A percentile compares a stretch with the other conserved stretches of the same genome.
phyloP scores from a whole-genome alignment of 176 grass and related monocot species.

The Zoysia pacifica region DNA sequence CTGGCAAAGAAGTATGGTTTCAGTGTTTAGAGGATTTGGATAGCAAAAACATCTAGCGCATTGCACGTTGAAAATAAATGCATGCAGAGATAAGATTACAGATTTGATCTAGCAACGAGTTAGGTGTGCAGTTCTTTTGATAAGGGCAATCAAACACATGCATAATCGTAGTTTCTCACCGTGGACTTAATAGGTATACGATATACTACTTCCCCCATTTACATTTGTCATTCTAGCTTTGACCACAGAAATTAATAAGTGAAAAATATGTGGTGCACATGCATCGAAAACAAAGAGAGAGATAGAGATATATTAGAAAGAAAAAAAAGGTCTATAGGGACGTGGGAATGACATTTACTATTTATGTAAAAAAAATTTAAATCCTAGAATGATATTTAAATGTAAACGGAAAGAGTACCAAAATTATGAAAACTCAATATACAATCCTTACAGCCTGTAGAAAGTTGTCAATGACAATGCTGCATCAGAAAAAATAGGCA shows the following conservation, averaged over 20 bases:
- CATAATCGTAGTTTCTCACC: neutral
- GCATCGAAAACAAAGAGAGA: too few species aligned
- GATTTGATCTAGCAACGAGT: neutral
- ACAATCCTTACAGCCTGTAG: neutral
- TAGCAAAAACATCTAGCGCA: neutral
- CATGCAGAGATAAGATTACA: neutral
- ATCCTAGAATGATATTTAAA: too few species aligned
- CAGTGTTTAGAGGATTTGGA: neutral
- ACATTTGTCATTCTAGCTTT: too few species aligned
- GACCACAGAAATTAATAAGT: too few species aligned
- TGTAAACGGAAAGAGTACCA: too few species aligned
- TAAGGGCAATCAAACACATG: neutral
- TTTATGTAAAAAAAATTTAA: too few species aligned
- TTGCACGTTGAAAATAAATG: neutral
- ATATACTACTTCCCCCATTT: too few species aligned
- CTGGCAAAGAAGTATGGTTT: neutral
- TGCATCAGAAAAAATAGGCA: constrained; percentile 13
- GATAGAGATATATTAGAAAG: too few species aligned
- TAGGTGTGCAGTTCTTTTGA: neutral
- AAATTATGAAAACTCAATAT: neutral
- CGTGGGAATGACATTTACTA: too few species aligned
- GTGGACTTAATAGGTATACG: neutral
- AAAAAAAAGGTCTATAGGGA: too few species aligned
- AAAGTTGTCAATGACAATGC: neutral
- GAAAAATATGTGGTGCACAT: too few species aligned